Evolutionary conservation across 2,329 filamentous ascomycete species (phyloP).

Genomic region (Balansia obtecta): DNA sequence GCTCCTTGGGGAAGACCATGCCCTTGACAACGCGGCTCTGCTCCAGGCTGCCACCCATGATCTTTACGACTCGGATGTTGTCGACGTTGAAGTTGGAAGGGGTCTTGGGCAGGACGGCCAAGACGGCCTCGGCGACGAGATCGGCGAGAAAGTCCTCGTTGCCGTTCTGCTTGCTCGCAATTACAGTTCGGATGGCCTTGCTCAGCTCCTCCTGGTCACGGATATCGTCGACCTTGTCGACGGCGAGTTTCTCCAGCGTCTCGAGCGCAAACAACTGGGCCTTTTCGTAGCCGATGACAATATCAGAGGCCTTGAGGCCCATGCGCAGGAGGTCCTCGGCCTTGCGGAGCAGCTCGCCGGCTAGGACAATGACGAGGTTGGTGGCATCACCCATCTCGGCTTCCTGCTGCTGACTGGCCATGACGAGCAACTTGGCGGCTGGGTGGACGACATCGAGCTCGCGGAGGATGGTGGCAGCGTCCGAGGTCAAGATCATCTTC

Average conservation of each 20-base stretch:
- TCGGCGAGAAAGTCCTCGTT: constrained; percentile 79
- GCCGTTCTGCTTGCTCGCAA: constrained; percentile 93
- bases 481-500: constrained; percentile 98
- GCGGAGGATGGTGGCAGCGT: constrained; percentile 91
- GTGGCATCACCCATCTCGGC: constrained; percentile 98
- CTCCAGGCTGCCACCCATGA: constrained; percentile 92
- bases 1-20: constrained; percentile 96
- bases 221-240: constrained; percentile 83
- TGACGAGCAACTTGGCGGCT: constrained; percentile 91
- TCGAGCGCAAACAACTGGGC: constrained; percentile 82
- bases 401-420: constrained; percentile 98
- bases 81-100: constrained; percentile 95
- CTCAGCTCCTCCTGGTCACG: constrained; percentile 69
- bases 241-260: constrained; percentile 72
- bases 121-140: constrained; percentile 72
- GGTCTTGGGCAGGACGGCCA: constrained; percentile 91
- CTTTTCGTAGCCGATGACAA: constrained; percentile 90
- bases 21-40: constrained; percentile 92
- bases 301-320: constrained; percentile 97
- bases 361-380: constrained; percentile 91
- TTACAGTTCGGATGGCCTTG: constrained; percentile 91
- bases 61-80: constrained; percentile 98
- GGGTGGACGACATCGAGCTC: constrained; percentile 98
- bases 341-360: constrained; percentile 91
- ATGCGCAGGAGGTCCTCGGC: constrained; percentile 92